Evolutionary conservation across 1,139 yeast genomes (phyloP).

Genomic region (Pichia sp.): DNA sequence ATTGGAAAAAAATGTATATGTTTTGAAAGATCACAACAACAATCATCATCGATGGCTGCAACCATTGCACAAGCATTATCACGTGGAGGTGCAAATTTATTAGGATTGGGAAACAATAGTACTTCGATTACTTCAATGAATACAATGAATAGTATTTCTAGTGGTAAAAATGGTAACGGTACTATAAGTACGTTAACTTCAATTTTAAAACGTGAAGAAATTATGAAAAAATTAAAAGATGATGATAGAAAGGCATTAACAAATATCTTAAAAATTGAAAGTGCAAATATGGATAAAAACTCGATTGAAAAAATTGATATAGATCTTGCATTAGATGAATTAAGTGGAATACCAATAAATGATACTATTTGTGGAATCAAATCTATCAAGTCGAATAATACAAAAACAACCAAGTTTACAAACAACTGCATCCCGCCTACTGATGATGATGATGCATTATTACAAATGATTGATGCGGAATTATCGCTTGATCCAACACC

Average conservation of each 20-base stretch:
- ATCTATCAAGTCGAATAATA: background rate
- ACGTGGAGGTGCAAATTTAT: conserved; percentile 7
- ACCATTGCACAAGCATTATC: conserved; percentile 11
- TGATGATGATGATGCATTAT: conserved; percentile 8
- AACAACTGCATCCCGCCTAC: background rate
- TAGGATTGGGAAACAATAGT: conserved; percentile 4
- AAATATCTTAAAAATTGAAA: conserved; percentile 1
- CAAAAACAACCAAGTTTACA: background rate
- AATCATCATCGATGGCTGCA: conserved; percentile 9
- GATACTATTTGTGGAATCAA: conserved; percentile 1
- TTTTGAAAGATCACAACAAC: conserved; percentile 1
- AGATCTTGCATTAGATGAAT: background rate
- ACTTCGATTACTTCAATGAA: conserved; percentile 1
- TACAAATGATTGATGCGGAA: conserved; percentile 13
- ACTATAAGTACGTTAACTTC: conserved; percentile 6
- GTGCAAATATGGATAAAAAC: background rate
- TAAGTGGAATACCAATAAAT: background rate
- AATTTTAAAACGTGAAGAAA: conserved; percentile 11
- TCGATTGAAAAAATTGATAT: background rate
- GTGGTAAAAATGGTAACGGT: background rate
- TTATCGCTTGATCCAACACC: conserved; percentile 13
- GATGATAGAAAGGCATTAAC: conserved; percentile 8
- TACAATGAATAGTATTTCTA: conserved; percentile 1
- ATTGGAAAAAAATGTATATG: conserved; percentile 10
- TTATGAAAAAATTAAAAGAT: conserved; percentile 10